Base-by-base conservation (phyloP, 78 protist genomes). In the Polysphondylium violaceum region DNA sequence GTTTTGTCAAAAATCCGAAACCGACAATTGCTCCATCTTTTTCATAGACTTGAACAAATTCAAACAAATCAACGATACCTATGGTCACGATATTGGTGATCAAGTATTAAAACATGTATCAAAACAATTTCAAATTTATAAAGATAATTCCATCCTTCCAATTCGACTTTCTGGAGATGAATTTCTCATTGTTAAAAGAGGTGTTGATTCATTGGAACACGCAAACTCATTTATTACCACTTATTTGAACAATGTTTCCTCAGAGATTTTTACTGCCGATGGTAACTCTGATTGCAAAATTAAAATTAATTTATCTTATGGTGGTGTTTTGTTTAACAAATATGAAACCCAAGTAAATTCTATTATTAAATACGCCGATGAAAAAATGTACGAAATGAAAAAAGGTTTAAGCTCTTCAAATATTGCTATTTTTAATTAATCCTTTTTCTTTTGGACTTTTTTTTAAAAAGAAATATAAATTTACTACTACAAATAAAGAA, bases 301-400 rank as follows among this genome's bases (percentile, higher is more conserved):
- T 69, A 55, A 33, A 33, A 33, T 69, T 33, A 21, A 43, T 29
- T 69, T 81, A 36, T 38, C 61, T 41, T 81, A 55, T 56, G 89
- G 89, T 68, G 89, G 89, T 55, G 89, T 81, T 53, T 76, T 68
- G 3, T 81, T 81, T 55, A 33, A 77, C 14, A 77, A 77, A 77
- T 47, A 73, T 12, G 74, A 59, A 63, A 33, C 69, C 61, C 61
- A 77, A 23, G 43, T 69, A 29, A 23, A 36, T 44, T 19, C 71
- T 23, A 51, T 81, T 1, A 81, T 81, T 33, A 81, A 81, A 53
- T 41, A 36, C 16, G 89, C 89, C 64, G 89, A 81, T 68, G 76
- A 61, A 56, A 81, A 68, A 55, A 81, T 81, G 89, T 81, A 81
- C 29, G 60, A 81, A 68, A 81, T 81, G 89, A 81, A 81, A 68